Evolutionary conservation across 192 early-diverging fungal species (phyloP), one percentile per base, ranked within the genome.

Genomic region (Coemansia nantahalensis): DNA sequence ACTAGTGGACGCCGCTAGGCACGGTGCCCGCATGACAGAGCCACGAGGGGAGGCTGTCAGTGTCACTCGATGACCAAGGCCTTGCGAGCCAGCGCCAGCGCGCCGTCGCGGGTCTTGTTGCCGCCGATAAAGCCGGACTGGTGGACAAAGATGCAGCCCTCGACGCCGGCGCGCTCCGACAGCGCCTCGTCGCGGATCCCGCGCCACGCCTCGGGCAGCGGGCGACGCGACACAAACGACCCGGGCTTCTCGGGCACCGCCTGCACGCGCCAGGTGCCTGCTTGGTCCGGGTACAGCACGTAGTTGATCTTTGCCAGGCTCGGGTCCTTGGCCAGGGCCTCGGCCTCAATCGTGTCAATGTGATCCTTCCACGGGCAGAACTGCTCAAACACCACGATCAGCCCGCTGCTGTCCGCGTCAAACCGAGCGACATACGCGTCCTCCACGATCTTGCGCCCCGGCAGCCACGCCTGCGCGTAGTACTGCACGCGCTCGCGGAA

Each of bases 281-380:
- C 48, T 6, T 82, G 77, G 51, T 94, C 90, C 19, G 85, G 81
- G 60, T 90, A 94, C 30, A 94, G 45, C 3, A 90, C 86, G 66
- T 91, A 91, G 22, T 87, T 45, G 39, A 87, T 80, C 59, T 52
- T 75, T 16, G 69, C 78, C 55, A 56, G 65, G 7, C 50, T 57
- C 1, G 67, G 56, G 15, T 74, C 61, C 48, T 70, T 75, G 18
- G 82, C 54, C 16, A 75, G 56, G 16, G 62, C 57, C 39, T 86
- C 84, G 26, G 77, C 65, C 54, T 90, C 88, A 40, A 90, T 60
- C 12, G 73, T 80, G 19, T 85, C 79, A 54, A 97, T 59, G 52
- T 97, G 92, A 38, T 92, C 90, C 75, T 95, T 95, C 93, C 93
- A 98, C 9, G 95, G 95, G 57, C 91, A 94, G 37, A 83, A 84